Base-by-base conservation (phyloP, 148 eudicot genomes). In the Dysphania ambrosioides region DNA sequence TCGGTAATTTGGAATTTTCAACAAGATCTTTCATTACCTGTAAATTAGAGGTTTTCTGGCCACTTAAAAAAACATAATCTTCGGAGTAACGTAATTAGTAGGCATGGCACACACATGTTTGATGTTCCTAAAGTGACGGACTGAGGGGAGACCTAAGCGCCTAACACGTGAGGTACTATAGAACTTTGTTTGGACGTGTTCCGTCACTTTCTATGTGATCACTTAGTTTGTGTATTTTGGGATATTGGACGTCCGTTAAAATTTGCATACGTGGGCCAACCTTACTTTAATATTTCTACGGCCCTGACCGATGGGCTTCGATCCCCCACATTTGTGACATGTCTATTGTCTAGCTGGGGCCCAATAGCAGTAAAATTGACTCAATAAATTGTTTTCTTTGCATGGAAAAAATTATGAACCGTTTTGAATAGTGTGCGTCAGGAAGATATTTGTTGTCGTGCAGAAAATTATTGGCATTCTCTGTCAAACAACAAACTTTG, bases 401-500 rank as follows among this genome's bases (percentile, higher is more conserved):
- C 0, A n/a, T n/a, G 16, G 4, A 47, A 12, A 47, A 47, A 47
- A 11, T 57, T 58, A 6, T 66, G 26, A 42, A 69, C 82, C 78
- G 72, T 79, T 68, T 51, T 0, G 41, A 67, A 29, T 79, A 75
- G 72, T 79, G 75, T 38, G 71, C 75, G 74, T 63, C 30, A 8
- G 29, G 15, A 70, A 56, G 26, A 41, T 18, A 41, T 19, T 31
- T 51, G 68, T 8, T 21, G 21, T n/a, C 19, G 12, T 55, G 60
- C 49, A 57, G 41, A 18, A 56, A 49, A 35, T 38, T 29, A 75
- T 65, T 51, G 53, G 49, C 40, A 12, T 31, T 61, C 68, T 19
- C 27, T 67, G 61, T 58, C 68, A 41, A 58, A 73, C 69, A 31
- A 68, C 35, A 59, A 32, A 13, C 29, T 68, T 67, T 60, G 77